These are phyloP conservation scores for Azolla pinnata DNA, from an alignment of 75 land plant genomes.

Conservation along the genomic window DNA sequence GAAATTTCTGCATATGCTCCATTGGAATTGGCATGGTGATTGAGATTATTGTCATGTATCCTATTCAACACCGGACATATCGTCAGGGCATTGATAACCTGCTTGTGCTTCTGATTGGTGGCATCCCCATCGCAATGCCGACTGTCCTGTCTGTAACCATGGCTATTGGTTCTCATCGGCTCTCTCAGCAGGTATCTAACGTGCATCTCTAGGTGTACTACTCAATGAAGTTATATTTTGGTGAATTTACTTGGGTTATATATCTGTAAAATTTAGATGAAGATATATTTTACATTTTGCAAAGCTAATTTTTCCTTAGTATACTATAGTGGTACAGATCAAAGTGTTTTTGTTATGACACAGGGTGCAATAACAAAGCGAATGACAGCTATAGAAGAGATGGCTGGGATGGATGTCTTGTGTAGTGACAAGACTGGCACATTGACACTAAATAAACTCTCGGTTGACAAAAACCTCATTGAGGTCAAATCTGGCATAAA, in stretches of 20 bases:
- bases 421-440: slow-evolving; percentile 98
- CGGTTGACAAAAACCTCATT: slow-evolving; percentile 75
- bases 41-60: slow-evolving; percentile 80
- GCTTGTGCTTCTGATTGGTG: slow-evolving; percentile 84
- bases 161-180: slow-evolving; percentile 89
- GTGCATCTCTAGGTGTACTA: no score
- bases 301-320: no score
- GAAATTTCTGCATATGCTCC: slow-evolving; percentile 89
- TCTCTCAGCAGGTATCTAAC: slow-evolving; percentile 83
- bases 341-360: background rate
- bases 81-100: slow-evolving; percentile 87
- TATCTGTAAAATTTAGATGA: no score
- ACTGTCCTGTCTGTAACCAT: slow-evolving; percentile 89
- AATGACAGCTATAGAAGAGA: slow-evolving; percentile 98
- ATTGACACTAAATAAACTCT: slow-evolving; percentile 77
- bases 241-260: no score
- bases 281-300: no score
- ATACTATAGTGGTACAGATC: no score
- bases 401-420: slow-evolving; percentile 97
- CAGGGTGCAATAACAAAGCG: slow-evolving; percentile 97
- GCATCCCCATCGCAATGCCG: slow-evolving; percentile 96
- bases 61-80: slow-evolving; percentile 64
- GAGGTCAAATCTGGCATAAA: slow-evolving; percentile 40
- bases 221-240: no score
- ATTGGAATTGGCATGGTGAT: slow-evolving; percentile 79